These are phyloP conservation scores for Zasmidium citrigriseum DNA, from an alignment of 2,329 filamentous ascomycete species.

Conservation along the genomic window DNA sequence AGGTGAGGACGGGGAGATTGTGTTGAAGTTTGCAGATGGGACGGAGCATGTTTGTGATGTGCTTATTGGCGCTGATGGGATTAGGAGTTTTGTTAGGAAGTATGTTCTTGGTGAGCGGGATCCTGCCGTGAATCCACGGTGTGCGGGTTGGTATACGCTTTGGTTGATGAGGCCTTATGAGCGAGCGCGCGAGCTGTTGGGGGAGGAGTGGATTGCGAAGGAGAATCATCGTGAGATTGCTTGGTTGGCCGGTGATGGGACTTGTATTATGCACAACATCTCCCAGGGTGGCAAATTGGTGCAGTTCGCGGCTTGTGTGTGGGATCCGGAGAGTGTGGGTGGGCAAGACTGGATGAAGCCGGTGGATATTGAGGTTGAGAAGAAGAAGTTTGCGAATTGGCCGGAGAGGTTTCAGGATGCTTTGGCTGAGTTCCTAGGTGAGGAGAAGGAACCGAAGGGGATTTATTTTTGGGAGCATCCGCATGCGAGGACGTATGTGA, in stretches of 20 bases:
- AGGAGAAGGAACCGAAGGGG: not conserved
- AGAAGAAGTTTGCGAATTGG: constrained; percentile 6
- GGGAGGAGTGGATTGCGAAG: constrained; percentile 9
- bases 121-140: constrained; percentile 11
- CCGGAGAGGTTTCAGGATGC: constrained; percentile 11
- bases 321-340: not conserved
- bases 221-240: constrained; percentile 13
- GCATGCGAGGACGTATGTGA: constrained; percentile 1
- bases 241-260: constrained; percentile 11
- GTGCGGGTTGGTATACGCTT: constrained; percentile 11
- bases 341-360: constrained; percentile 13
- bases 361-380: constrained; percentile 7
- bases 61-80: constrained; percentile 19
- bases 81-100: constrained; percentile 12
- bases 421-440: not conserved
- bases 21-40: constrained; percentile 8
- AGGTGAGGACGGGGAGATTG: not conserved
- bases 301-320: constrained; percentile 8
- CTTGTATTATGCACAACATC: constrained; percentile 19
- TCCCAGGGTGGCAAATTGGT: constrained; percentile 12
- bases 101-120: constrained; percentile 14
- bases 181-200: constrained; percentile 5
- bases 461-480: constrained; percentile 1
- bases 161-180: constrained; percentile 17
- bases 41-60: constrained; percentile 8